These are phyloP conservation scores for Podila minutissima DNA, from an alignment of 192 early-diverging fungal genomes.

Conservation along the genomic window DNA sequence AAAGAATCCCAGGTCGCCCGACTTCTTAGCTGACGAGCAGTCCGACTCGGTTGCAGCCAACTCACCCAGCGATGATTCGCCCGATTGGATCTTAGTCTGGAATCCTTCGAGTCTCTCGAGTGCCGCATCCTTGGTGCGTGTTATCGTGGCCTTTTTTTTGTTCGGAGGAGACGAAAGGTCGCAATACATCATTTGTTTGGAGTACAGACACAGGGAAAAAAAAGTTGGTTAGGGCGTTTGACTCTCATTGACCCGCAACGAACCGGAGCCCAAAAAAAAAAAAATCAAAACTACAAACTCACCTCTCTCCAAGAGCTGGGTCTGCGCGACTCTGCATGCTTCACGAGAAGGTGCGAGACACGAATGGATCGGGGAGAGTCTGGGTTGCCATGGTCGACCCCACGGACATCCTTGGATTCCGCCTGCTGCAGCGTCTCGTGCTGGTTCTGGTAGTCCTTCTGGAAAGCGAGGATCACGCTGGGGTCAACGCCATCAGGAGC, in stretches of 20 bases:
- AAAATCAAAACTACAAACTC: slow-evolving; percentile 4
- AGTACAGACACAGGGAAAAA: neutral
- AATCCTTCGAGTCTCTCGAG: slow-evolving; percentile 71
- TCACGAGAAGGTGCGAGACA: slow-evolving; percentile 92
- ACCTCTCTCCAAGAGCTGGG: slow-evolving; percentile 94
- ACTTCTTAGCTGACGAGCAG: slow-evolving; percentile 89
- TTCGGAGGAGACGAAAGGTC: neutral
- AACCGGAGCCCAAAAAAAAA: neutral
- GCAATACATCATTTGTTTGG: slow-evolving; percentile 5
- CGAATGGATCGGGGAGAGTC: slow-evolving; percentile 59
- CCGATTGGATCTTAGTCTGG: slow-evolving; percentile 69
- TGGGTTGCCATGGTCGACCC: neutral
- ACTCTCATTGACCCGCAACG: neutral
- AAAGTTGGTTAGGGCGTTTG: slow-evolving; percentile 3
- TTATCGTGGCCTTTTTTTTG: slow-evolving; percentile 75
- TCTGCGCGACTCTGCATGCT: slow-evolving; percentile 84
- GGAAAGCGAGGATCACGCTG: slow-evolving; percentile 25
- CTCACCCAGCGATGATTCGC: slow-evolving; percentile 69
- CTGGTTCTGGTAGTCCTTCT: slow-evolving; percentile 51
- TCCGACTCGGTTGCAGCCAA: slow-evolving; percentile 86
- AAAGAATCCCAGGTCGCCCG: slow-evolving; percentile 92
- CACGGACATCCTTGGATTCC: neutral
- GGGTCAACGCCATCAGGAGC: slow-evolving; percentile 64
- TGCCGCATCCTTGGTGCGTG: slow-evolving; percentile 92
- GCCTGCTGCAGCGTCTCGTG: slow-evolving; percentile 14